phyloP scores from a whole-genome alignment of 441 rosid species.

The Arabidopsis lyrata region DNA sequence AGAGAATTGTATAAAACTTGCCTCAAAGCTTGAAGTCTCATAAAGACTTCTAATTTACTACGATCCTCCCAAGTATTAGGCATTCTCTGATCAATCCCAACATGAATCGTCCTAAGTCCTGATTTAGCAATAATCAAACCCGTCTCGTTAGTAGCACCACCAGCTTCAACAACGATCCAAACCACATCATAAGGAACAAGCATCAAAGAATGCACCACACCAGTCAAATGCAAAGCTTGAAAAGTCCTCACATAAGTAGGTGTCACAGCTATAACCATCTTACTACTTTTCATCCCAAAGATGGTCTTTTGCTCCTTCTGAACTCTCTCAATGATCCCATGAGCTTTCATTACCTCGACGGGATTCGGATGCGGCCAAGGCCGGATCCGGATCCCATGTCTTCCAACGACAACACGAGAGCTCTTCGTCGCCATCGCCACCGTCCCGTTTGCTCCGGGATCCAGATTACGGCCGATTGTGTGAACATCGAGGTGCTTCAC shows the following conservation, averaged over 20 bases:
- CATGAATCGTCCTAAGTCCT: conserved; percentile 65
- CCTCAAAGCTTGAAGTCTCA: conserved; percentile 92
- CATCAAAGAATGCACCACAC: conserved; percentile 95
- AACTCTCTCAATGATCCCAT: conserved; percentile 83
- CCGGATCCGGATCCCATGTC: conserved; percentile 99
- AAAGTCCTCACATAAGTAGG: conserved; percentile 96
- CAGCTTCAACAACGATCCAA: conserved; percentile 98
- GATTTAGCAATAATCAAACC: conserved; percentile 69
- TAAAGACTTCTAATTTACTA: conserved; percentile 69
- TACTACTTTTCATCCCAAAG: conserved; percentile 77
- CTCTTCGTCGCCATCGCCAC: conserved; percentile 40
- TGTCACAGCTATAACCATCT: conserved; percentile 73
- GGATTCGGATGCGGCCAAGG: conserved; percentile 99
- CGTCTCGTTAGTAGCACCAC: conserved; percentile 85
- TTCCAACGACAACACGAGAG: conserved; percentile 88
- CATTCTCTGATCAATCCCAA: conserved; percentile 72
- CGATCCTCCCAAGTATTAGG: conserved; percentile 86
- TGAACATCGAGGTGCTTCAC: conserved; percentile 41
- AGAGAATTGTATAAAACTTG: conserved; percentile 13
- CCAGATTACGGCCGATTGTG: conserved; percentile 20
- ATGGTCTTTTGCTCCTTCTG: conserved; percentile 87
- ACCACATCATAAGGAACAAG: conserved; percentile 83
- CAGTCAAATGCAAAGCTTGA: conserved; percentile 89
- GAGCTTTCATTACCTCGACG: conserved; percentile 91
- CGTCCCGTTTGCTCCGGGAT: conserved; percentile 35